These are phyloP conservation scores for Excoecaria agallocha DNA, from an alignment of 345 rosid genomes.

Conservation along the genomic window DNA sequence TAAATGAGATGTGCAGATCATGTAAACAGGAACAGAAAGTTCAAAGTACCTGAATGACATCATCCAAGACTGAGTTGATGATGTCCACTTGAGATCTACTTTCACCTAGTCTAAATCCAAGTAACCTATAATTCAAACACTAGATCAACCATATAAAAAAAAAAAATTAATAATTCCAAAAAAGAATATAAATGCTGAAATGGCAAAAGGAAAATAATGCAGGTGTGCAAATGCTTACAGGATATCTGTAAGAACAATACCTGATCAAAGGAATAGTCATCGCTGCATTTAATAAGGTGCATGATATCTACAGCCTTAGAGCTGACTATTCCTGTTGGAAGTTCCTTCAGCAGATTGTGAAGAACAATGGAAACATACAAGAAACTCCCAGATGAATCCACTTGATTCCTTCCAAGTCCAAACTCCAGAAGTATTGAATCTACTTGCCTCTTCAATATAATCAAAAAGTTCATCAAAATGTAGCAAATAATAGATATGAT, in stretches of 20 bases:
- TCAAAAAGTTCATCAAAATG: slow-evolving; percentile 23
- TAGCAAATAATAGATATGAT: slow-evolving; percentile 1
- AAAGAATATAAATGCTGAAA: neutral
- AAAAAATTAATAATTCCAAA: slow-evolving; percentile 6
- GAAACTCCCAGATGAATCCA: slow-evolving; percentile 34
- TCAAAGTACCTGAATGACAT: slow-evolving; percentile 58
- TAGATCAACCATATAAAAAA: slow-evolving; percentile 27
- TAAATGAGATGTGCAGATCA: slow-evolving; percentile 6
- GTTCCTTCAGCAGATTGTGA: slow-evolving; percentile 74
- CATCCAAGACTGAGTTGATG: slow-evolving; percentile 42
- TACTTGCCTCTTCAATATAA: slow-evolving; percentile 42
- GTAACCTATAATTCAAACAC: slow-evolving; percentile 81
- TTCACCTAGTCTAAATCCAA: slow-evolving; percentile 76
- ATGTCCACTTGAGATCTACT: slow-evolving; percentile 33
- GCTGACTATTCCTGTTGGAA: slow-evolving; percentile 61
- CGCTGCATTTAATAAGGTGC: slow-evolving; percentile 61
- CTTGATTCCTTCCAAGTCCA: slow-evolving; percentile 57
- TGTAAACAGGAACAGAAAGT: slow-evolving; percentile 18
- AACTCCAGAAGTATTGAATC: slow-evolving; percentile 51
- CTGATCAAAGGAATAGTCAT: slow-evolving; percentile 70
- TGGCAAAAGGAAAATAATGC: slow-evolving; percentile 3
- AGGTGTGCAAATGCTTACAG: slow-evolving; percentile 8
- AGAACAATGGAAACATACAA: slow-evolving; percentile 66
- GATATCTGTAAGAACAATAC: slow-evolving; percentile 29
- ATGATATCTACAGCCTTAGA: slow-evolving; percentile 60